Evolutionary conservation across 2,329 filamentous ascomycete species (phyloP).

Genomic region (Coleophoma eucalyptorum): DNA sequence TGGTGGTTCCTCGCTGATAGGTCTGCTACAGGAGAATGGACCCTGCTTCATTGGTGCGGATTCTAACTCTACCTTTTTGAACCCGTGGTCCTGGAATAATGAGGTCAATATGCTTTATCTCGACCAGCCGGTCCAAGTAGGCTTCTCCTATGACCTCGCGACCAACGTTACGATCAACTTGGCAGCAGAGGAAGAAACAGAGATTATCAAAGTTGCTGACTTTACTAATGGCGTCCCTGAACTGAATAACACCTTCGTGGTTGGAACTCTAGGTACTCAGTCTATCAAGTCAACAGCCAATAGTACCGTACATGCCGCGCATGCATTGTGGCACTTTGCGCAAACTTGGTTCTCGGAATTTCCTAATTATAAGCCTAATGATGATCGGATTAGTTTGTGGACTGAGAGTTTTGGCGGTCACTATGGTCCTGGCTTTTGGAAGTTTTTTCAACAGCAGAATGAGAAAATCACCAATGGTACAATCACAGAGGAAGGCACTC

Average conservation of each 20-base stretch:
- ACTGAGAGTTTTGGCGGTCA: constrained; percentile 64
- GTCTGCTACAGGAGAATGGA: constrained; percentile 54
- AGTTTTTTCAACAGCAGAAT: constrained; percentile 31
- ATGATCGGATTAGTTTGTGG: constrained; percentile 55
- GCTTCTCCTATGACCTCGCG: too few relatives aligned
- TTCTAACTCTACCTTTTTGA: neutral
- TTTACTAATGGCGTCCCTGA: neutral
- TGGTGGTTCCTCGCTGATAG: constrained; percentile 55
- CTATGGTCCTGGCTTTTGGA: constrained; percentile 59
- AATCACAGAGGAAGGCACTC: neutral
- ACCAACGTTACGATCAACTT: too few relatives aligned
- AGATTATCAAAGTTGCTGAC: too few relatives aligned
- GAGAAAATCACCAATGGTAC: neutral
- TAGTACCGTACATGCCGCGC: too few relatives aligned
- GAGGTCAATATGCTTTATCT: neutral
- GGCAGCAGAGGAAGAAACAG: too few relatives aligned
- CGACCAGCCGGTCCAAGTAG: neutral
- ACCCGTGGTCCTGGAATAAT: constrained; percentile 51
- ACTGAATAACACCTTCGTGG: too few relatives aligned
- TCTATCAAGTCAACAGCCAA: too few relatives aligned
- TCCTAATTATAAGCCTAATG: constrained; percentile 39
- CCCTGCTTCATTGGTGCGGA: constrained; percentile 27
- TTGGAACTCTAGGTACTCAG: too few relatives aligned
- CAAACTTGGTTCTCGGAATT: neutral
- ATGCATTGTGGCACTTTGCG: too few relatives aligned